These are phyloP conservation scores for Fusarium graminum DNA, from an alignment of 2,329 filamentous ascomycete species.

Conservation along the genomic window DNA sequence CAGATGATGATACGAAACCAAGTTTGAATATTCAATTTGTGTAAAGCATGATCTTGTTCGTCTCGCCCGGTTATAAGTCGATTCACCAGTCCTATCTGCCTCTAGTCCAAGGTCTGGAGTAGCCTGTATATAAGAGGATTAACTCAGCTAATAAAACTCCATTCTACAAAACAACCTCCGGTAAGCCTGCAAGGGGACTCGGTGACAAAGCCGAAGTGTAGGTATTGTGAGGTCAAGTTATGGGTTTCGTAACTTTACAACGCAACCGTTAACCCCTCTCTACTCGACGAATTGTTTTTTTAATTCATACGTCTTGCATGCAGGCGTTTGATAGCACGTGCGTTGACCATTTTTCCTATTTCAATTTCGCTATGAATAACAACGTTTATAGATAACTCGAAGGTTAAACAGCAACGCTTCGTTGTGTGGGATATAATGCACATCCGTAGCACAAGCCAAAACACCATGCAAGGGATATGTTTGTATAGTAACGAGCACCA, in stretches of 20 bases:
- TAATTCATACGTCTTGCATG: no score
- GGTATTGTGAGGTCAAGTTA: neutral
- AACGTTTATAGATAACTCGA: no score
- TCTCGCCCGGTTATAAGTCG: neutral
- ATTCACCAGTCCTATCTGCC: neutral
- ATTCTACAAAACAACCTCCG: neutral
- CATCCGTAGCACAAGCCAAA: neutral
- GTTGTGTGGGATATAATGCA: no score
- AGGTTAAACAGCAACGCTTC: no score
- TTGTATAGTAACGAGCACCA: neutral
- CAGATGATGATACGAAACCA: neutral
- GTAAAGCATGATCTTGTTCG: neutral
- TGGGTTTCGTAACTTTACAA: slow-evolving; percentile 3
- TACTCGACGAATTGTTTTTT: neutral
- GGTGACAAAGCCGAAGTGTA: neutral
- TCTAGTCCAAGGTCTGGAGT: neutral
- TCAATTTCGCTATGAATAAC: no score
- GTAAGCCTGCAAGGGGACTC: slow-evolving; percentile 13
- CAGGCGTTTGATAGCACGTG: no score
- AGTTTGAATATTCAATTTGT: neutral
- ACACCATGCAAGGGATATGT: slow-evolving; percentile 23
- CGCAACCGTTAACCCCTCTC: neutral
- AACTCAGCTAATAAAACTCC: no score
- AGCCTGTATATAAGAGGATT: neutral
- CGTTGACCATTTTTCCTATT: no score